Evolutionary conservation across 2,329 filamentous ascomycete species (phyloP).

Genomic region (Biscogniauxia mediterranea): DNA sequence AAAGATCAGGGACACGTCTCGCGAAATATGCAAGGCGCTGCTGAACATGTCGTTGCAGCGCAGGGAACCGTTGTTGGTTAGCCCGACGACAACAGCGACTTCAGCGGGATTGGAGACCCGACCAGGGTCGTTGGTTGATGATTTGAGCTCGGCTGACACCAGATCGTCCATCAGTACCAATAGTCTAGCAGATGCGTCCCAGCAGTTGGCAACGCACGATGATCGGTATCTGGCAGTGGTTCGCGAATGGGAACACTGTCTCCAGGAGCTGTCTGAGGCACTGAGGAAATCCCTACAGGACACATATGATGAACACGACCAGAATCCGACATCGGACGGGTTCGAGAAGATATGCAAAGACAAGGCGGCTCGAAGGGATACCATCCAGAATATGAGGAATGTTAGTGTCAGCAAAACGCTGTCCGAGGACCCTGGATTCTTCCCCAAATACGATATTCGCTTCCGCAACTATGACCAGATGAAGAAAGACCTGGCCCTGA

Average conservation of each 20-base stretch:
- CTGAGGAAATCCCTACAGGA: slow-evolving; percentile 41
- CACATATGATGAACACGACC: slow-evolving; percentile 46
- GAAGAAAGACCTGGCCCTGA: slow-evolving; percentile 40
- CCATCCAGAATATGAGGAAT: slow-evolving; percentile 47
- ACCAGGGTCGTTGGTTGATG: not conserved
- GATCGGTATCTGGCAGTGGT: slow-evolving; percentile 37
- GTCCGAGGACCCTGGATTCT: slow-evolving; percentile 45
- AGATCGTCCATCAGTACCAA: slow-evolving; percentile 19
- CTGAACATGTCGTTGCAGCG: slow-evolving; percentile 22
- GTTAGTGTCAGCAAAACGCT: slow-evolving; percentile 42
- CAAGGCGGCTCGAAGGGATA: slow-evolving; percentile 40
- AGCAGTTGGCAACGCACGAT: slow-evolving; percentile 12
- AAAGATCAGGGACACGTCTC: slow-evolving; percentile 41
- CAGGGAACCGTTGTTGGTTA: slow-evolving; percentile 4
- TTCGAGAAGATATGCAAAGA: slow-evolving; percentile 43
- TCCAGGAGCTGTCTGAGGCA: slow-evolving; percentile 42
- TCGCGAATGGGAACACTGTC: slow-evolving; percentile 43
- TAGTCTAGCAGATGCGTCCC: slow-evolving; percentile 4
- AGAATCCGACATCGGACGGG: slow-evolving; percentile 42
- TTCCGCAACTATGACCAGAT: slow-evolving; percentile 47
- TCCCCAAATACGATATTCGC: slow-evolving; percentile 44
- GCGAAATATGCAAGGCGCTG: slow-evolving; percentile 40
- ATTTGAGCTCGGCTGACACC: slow-evolving; percentile 7
- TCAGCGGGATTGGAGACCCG: slow-evolving; percentile 5
- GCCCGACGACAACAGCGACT: slow-evolving; percentile 10